Evolutionary conservation across 257 asterid species (phyloP), one percentile per base, ranked within the genome.

Genomic region (Anisodus acutangulus): DNA sequence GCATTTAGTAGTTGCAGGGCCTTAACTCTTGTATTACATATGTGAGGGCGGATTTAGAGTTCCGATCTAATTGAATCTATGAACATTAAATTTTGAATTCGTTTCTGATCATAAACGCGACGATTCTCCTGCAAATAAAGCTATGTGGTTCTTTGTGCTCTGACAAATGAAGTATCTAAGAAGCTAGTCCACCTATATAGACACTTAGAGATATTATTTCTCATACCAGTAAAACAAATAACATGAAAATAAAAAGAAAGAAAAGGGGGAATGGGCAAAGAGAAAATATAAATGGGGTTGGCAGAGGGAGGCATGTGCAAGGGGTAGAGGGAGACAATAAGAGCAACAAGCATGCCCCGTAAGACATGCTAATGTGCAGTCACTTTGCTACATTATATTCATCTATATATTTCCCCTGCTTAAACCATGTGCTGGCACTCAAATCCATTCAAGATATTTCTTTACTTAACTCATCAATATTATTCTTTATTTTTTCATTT

Each of bases 311-410:
- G 64, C 81, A 76, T 76, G 81, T 76, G 81, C 64, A 76, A 76
- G 2, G 49, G 66, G 45, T 17, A 17, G 31, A 17, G 66, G 81
- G 81, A 53, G 81, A 76, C 81, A 76, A 76, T 12, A 51, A 76
- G 81, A 45, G 63, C 22, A 76, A 51, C 64, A 76, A 76, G 81
- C 64, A 76, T 76, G 81, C 57, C 47, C 81, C 81, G 60, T 26
- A 13, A 51, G 81, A 76, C 81, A 26, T 76, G 81, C 81, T 76
- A 6, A 76, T 76, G 57, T 76, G 81, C 64, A 53, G 64, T 76
- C 41, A 76, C 76, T 37, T 67, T 67, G 76, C 51, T 37, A 7
- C 53, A 69, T 15, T 72, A n/a, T 47, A 72, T 72, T 47, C 39
- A 72, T 57, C 59, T 2, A 72, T 5, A 4, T 41, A 41, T 59